Evolutionary conservation across 495 filamentous ascomycete genomes (phyloP).

Genomic region (Neohortaea acidophila): DNA sequence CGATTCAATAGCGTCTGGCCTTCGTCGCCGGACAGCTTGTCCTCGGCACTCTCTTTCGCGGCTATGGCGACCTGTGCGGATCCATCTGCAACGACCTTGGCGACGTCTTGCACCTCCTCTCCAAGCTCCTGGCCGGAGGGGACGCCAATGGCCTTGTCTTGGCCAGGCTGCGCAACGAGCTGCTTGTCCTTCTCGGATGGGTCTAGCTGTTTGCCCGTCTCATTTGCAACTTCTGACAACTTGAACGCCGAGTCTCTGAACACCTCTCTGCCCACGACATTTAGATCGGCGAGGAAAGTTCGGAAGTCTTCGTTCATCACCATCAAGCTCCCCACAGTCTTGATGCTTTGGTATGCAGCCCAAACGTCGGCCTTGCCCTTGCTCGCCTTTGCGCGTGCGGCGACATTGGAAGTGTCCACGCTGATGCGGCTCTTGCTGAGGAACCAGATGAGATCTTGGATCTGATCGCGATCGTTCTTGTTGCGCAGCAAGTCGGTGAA

Average conservation of each 20-base stretch:
- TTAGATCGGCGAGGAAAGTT: slow-evolving; percentile 69
- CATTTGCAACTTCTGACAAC: slow-evolving; percentile 52
- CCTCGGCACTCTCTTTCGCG: slow-evolving; percentile 47
- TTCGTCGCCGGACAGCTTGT: slow-evolving; percentile 54
- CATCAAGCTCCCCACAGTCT: slow-evolving; percentile 67
- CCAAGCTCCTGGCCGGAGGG: slow-evolving; percentile 46
- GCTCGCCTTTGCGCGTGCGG: slow-evolving; percentile 43
- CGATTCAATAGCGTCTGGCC: slow-evolving; percentile 57
- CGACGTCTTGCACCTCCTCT: slow-evolving; percentile 46
- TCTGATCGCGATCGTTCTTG: slow-evolving; percentile 72
- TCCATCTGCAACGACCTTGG: slow-evolving; percentile 47
- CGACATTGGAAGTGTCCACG: slow-evolving; percentile 52
- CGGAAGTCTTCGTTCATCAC: slow-evolving; percentile 85
- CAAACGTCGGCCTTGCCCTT: slow-evolving; percentile 61
- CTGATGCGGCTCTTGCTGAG: slow-evolving; percentile 53
- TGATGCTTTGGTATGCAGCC: slow-evolving; percentile 71
- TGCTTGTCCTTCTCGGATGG: slow-evolving; percentile 48
- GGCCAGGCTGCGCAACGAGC: slow-evolving; percentile 40
- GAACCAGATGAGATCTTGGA: slow-evolving; percentile 87
- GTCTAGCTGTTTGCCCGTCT: slow-evolving; percentile 54
- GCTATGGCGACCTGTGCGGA: slow-evolving; percentile 48
- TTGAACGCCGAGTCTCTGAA: slow-evolving; percentile 76
- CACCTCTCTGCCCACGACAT: slow-evolving; percentile 63
- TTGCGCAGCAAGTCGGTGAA: slow-evolving; percentile 62
- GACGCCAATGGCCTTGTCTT: slow-evolving; percentile 33